phyloP scores from a whole-genome alignment of 2,329 filamentous ascomycete species.

The Fusarium sp. region DNA sequence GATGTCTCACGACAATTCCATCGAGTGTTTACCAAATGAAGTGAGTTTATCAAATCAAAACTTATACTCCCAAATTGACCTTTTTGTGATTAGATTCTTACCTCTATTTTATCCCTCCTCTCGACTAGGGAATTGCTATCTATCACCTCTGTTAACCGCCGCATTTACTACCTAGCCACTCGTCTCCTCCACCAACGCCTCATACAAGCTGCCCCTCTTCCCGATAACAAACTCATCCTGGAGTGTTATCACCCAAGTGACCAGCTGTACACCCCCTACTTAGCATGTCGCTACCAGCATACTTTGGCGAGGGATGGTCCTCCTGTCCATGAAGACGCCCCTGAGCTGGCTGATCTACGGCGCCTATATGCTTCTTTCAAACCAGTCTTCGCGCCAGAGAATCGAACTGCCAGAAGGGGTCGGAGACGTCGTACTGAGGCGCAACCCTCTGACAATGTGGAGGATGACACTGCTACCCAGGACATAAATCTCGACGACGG shows the following conservation, averaged over 20 bases:
- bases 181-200: slow-evolving; percentile 75
- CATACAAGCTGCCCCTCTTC: slow-evolving; percentile 52
- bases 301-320: slow-evolving; percentile 57
- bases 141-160: slow-evolving; percentile 70
- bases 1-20: slow-evolving; percentile 19
- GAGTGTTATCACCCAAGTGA: slow-evolving; percentile 83
- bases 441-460: slow-evolving; percentile 23
- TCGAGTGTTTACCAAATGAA: slow-evolving; percentile 40
- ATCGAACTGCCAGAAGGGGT: slow-evolving; percentile 54
- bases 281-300: slow-evolving; percentile 74
- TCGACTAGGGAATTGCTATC: slow-evolving; percentile 66
- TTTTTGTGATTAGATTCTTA: slow-evolving; percentile 19
- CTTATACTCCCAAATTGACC: neutral
- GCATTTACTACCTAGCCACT: slow-evolving; percentile 72
- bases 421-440: slow-evolving; percentile 22
- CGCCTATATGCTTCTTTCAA: slow-evolving; percentile 78
- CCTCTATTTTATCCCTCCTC: slow-evolving; percentile 57
- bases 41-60: neutral
- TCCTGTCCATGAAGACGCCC: slow-evolving; percentile 15
- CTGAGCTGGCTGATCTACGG: slow-evolving; percentile 58
- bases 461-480: slow-evolving; percentile 65
- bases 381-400: slow-evolving; percentile 70
- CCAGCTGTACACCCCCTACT: slow-evolving; percentile 75
- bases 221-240: slow-evolving; percentile 73
- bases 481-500: slow-evolving; percentile 75